Evolutionary conservation across 1,139 yeast species (phyloP).

Genomic region (Protomyces gravidus): DNA sequence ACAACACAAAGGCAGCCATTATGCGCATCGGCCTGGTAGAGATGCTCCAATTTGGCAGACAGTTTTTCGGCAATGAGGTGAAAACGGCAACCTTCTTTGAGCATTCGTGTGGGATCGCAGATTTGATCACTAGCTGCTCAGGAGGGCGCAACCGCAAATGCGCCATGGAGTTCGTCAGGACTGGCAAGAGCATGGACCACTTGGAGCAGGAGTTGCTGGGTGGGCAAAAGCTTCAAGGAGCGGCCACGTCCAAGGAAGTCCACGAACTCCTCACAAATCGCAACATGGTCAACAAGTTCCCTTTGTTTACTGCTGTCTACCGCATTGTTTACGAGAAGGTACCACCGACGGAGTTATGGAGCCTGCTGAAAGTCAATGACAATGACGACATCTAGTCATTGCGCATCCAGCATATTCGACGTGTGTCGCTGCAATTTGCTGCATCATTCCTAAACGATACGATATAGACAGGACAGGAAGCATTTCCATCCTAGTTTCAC

Average conservation of each 20-base stretch:
- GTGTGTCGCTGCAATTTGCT: too few species aligned
- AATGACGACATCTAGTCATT: neutral
- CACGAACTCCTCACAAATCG: constrained; percentile 68
- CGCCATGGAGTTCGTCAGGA: constrained; percentile 50
- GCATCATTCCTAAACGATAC: too few species aligned
- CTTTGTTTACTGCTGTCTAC: constrained; percentile 81
- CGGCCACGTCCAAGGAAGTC: constrained; percentile 82
- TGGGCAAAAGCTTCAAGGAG: constrained; percentile 94
- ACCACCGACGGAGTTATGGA: constrained; percentile 34
- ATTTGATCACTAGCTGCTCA: constrained; percentile 89
- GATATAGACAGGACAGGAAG: too few species aligned
- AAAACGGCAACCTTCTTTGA: constrained; percentile 75
- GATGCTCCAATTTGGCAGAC: constrained; percentile 76
- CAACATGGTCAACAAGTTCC: constrained; percentile 66
- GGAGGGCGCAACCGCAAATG: constrained; percentile 94
- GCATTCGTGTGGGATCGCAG: constrained; percentile 96
- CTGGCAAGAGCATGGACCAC: constrained; percentile 51
- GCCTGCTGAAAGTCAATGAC: constrained; percentile 15
- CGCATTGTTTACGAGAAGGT: constrained; percentile 70
- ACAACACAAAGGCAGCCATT: constrained; percentile 91
- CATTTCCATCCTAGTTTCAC: too few species aligned
- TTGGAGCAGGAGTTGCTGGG: constrained; percentile 78
- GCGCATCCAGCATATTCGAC: too few species aligned
- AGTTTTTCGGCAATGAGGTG: constrained; percentile 62
- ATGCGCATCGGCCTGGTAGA: constrained; percentile 91